These are phyloP conservation scores for Brettanomyces naardenensis DNA, from an alignment of 805 yeast genomes.

Conservation along the genomic window DNA sequence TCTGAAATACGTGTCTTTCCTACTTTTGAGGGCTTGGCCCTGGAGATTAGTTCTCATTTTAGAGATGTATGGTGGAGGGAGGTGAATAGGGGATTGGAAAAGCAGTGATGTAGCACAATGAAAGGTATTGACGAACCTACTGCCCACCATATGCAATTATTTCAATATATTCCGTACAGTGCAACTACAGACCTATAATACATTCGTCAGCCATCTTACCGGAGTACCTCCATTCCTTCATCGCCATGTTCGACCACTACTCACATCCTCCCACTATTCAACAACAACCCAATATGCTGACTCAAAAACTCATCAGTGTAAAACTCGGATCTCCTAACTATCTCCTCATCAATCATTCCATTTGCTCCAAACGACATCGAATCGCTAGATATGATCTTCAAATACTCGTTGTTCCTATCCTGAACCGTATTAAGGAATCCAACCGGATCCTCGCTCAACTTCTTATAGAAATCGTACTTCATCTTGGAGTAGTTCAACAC, in stretches of 20 bases:
- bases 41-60: not conserved
- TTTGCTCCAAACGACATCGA: constrained; percentile 27
- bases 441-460: constrained; percentile 70
- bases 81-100: not conserved
- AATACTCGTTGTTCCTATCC: constrained; percentile 73
- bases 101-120: constrained; percentile 1
- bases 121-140: no score
- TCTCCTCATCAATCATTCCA: constrained; percentile 60
- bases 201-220: constrained; percentile 1
- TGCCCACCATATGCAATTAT: no score
- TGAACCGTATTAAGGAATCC: constrained; percentile 65
- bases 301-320: constrained; percentile 71
- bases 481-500: constrained; percentile 48
- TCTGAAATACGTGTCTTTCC: not conserved
- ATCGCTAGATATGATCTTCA: constrained; percentile 83
- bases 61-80: constrained; percentile 2
- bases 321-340: constrained; percentile 76
- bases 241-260: no score
- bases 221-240: no score
- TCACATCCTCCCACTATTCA: constrained; percentile 47
- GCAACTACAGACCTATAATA: not conserved
- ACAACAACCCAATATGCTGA: constrained; percentile 70
- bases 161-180: no score
- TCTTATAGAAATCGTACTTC: constrained; percentile 72
- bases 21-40: constrained; percentile 4